Conservation (phyloP, 805 yeast species). For the Myxozyma mucilagina region DNA sequence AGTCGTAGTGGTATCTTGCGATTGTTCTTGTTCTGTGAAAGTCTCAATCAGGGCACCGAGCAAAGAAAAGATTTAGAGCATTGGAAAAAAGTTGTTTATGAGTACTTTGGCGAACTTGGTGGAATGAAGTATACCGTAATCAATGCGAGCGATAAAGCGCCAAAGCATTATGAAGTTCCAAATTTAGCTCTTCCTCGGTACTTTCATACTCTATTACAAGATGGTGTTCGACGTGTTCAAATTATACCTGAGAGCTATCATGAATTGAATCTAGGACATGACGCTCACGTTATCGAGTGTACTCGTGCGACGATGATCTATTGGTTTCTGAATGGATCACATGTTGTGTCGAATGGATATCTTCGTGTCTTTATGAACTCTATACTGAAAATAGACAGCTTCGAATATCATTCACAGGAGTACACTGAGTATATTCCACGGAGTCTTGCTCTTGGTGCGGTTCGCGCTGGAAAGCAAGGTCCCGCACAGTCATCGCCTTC, state of each 20-base stretch:
- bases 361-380: conserved; percentile 63
- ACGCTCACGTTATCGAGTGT: conserved; percentile 56
- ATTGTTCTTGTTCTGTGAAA: conserved; percentile 52
- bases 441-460: conserved; percentile 11
- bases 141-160: conserved; percentile 47
- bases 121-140: conserved; percentile 48
- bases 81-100: conserved; percentile 53
- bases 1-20: conserved; percentile 52
- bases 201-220: conserved; percentile 52
- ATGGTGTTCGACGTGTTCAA: conserved; percentile 56
- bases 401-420: conserved; percentile 58
- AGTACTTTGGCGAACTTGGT: conserved; percentile 56
- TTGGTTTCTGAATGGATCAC: conserved; percentile 69
- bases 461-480: conserved; percentile 9
- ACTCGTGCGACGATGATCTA: conserved; percentile 51
- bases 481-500: background rate
- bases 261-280: conserved; percentile 56
- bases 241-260: conserved; percentile 48
- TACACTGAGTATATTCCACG: conserved; percentile 45
- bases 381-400: conserved; percentile 66
- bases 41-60: conserved; percentile 47
- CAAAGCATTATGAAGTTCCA: conserved; percentile 63
- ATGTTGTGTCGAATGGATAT: conserved; percentile 61
- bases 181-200: conserved; percentile 65
- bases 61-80: conserved; percentile 48